These are phyloP conservation scores for Penicillium sp. DNA, from an alignment of 2,329 filamentous ascomycete genomes.

Conservation along the genomic window DNA sequence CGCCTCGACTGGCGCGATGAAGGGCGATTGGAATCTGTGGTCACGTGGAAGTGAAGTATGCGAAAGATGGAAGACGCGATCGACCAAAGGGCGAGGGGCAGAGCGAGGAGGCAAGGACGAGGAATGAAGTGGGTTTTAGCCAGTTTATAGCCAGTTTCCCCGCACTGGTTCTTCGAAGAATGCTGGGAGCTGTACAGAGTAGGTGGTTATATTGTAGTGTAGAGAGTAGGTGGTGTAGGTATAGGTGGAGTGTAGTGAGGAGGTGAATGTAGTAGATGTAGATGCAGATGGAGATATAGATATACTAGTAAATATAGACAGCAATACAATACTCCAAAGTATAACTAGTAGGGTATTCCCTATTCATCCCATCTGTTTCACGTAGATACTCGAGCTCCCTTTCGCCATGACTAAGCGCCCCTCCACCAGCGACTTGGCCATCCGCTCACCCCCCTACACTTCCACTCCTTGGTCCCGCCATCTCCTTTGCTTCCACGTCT, in stretches of 20 bases:
- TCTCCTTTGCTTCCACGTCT: constrained; percentile 9
- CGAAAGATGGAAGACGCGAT: not conserved
- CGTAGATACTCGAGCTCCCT: constrained; percentile 6
- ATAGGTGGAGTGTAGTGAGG: no score
- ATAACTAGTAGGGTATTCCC: no score
- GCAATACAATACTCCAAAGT: no score
- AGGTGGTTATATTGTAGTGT: no score
- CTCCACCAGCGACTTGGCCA: constrained; percentile 31
- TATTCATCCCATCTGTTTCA: not conserved
- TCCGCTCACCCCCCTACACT: constrained; percentile 28
- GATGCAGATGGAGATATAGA: no score
- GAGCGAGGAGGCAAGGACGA: not conserved
- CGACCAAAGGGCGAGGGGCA: no score
- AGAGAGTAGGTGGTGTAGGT: no score
- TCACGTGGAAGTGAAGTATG: not conserved
- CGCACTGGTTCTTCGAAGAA: constrained; percentile 2
- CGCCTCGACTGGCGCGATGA: not conserved
- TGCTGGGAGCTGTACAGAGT: not conserved
- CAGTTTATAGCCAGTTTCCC: not conserved
- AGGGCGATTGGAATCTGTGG: not conserved
- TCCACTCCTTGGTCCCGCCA: constrained; percentile 3
- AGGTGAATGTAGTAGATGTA: no score
- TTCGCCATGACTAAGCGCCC: constrained; percentile 14
- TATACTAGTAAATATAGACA: no score
- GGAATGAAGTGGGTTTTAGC: not conserved